Base-by-base conservation (phyloP, 169 alveolate species). In the Plasmodium berghei region DNA sequence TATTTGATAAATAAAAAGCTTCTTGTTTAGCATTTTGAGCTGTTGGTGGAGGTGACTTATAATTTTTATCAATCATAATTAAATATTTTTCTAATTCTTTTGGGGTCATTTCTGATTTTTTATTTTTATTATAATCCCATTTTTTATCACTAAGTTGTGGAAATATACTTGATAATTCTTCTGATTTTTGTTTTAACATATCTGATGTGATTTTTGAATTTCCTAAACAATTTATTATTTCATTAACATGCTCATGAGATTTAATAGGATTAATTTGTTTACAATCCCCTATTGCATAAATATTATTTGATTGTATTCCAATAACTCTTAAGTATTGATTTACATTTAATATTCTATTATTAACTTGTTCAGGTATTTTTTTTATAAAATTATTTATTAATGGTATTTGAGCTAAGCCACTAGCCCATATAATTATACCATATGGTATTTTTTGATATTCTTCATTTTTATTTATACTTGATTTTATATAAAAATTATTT, bases 11-110 rank as follows among this genome's bases (percentile, higher is more conserved):
- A 72, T 92, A 93, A 20, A 72, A 40, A 20, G 94, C 94, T 75
- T 92, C 95, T 66, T 93, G 96, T 72, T 92, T 93, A 45, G 96
- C 96, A 87, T 93, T 93, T 48, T 93, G 96, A 24, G 96, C 96
- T 5, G 96, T 93, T 10, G 96, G 96, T 48, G 89, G 63, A 5
- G 96, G 96, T 1, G 95, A 61, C 18, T 62, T 58, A 64, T 92
- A 93, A 59, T 73, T 83, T 24, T 69, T 5, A 87, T 93, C 96
- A 2, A 93, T 90, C 71, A 61, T 28, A 16, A 42, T 52, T 86
- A 93, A 66, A 42, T 92, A 69, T 9, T 93, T 90, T 26, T 85
- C 63, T 6, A 93, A 85, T 70, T 66, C 48, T 12, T 87, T 24
- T 59, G 26, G 67, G n/a, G 45, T 22, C 91, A 89, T 67, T 16